Base-by-base conservation (phyloP, 495 filamentous ascomycete genomes). In the Podospora comata region DNA sequence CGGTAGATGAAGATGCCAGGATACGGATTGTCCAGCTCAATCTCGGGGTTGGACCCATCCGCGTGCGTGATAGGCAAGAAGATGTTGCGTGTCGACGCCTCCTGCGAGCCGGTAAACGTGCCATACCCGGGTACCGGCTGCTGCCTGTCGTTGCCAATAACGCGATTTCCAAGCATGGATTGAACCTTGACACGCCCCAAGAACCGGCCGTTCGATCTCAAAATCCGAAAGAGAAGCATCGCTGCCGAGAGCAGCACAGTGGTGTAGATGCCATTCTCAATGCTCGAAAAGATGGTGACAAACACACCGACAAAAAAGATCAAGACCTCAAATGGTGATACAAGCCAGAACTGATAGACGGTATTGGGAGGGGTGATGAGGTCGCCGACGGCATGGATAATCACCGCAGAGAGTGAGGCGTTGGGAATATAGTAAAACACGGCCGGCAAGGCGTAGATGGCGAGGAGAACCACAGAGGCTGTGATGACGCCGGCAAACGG, bases 1-100 rank as follows among this genome's bases (percentile, higher is more conserved):
- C 95, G 88, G 81, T 97, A 99, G 76, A 99, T 97, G 82, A 98
- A 98, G 72, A 99, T 88, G 67, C 95, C 95, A 0, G 95, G 94
- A 74, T 93, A 93, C 6, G 95, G 95, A 69, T 85, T 88, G 67
- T 90, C 81, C 9, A 96, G 81, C 3, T 92, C 85, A 66, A 99
- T 82, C 20, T 90, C 84, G 2, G 96, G 95, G 76, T 99, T 99
- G 16, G 91, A 93, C 60, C 95, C 95, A 75, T 98, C 95, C 20
- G 83, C 80, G 75, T 94, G 93, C 69, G 91, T 89, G 69, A 97
- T 84, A 5, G 95, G 95, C n/a, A 99, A 82, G 84, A 94, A 99
- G 56, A 97, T 87, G 58, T 92, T 92, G 15, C 93, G 87, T 28
- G 74, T 74, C 62, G 70, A 77, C 56, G 71, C 78, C 56, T 70